A percentile compares a stretch with the other conserved stretches of the same genome.
Conservation (phyloP, 257 asterid species). For the Solanum tarapatanum region DNA sequence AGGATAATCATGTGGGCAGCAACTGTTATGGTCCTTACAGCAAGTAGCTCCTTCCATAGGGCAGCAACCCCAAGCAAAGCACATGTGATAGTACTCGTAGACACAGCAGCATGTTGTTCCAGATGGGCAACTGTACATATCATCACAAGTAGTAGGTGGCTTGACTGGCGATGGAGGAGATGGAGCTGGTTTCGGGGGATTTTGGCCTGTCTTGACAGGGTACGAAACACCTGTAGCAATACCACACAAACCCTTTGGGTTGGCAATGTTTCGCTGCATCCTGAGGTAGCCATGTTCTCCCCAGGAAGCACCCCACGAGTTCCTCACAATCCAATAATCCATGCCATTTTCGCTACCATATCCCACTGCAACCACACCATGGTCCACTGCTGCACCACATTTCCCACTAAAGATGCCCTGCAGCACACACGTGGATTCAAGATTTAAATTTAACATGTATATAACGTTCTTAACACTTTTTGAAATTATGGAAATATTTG, state of each 20-base stretch:
- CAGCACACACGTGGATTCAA: neutral
- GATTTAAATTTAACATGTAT: neutral
- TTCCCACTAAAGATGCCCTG: conserved; percentile 63
- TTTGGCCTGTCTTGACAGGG: conserved; percentile 47
- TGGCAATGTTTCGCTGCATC: conserved; percentile 47
- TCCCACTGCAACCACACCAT: conserved; percentile 72
- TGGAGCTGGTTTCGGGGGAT: conserved; percentile 68
- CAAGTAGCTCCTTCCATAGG: conserved; percentile 69
- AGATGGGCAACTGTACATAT: conserved; percentile 33
- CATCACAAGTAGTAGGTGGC: conserved; percentile 46
- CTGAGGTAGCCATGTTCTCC: conserved; percentile 70
- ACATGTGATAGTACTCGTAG: conserved; percentile 15
- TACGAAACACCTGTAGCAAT: conserved; percentile 66
- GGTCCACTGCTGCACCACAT: conserved; percentile 54
- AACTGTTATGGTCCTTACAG: conserved; percentile 67
- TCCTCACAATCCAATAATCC: conserved; percentile 69
- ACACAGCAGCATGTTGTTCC: conserved; percentile 70
- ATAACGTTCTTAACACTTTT: neutral
- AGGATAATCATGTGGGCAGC: conserved; percentile 81
- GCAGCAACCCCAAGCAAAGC: conserved; percentile 85
- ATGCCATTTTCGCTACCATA: conserved; percentile 43
- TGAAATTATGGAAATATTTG: neutral
- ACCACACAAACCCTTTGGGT: conserved; percentile 48
- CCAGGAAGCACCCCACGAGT: conserved; percentile 75
- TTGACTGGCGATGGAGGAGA: conserved; percentile 61